phyloP scores from a whole-genome alignment of 768 basidiomycete genomes.

The Guyanaporus albipodus region DNA sequence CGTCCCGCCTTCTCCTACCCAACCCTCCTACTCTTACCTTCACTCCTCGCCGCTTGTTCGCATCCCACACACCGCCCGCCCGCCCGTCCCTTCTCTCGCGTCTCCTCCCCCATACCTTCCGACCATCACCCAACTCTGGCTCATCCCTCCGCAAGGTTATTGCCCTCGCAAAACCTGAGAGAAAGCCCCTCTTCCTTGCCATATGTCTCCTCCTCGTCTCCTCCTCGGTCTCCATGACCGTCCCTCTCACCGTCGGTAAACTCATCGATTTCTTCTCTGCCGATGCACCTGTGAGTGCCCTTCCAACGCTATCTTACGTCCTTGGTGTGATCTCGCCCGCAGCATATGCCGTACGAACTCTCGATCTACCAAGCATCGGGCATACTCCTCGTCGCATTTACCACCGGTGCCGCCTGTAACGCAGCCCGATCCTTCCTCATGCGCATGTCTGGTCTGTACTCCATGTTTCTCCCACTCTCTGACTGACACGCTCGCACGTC shows the following conservation, averaged over 20 bases:
- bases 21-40: no score
- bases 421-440: slow-evolving; percentile 80
- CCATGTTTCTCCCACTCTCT: background rate
- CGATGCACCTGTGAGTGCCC: slow-evolving; percentile 50
- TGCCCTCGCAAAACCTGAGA: slow-evolving; percentile 78
- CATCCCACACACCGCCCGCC: no score
- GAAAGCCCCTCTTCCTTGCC: slow-evolving; percentile 69
- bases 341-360: slow-evolving; percentile 80
- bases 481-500: background rate
- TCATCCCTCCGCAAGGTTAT: slow-evolving; percentile 75
- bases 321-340: background rate
- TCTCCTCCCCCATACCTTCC: slow-evolving; percentile 31
- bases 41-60: no score
- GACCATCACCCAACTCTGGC: slow-evolving; percentile 37
- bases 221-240: slow-evolving; percentile 84
- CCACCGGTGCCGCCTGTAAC: slow-evolving; percentile 83
- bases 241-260: slow-evolving; percentile 90
- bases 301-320: no score
- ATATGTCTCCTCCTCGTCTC: slow-evolving; percentile 82
- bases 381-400: slow-evolving; percentile 70
- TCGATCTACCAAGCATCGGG: slow-evolving; percentile 78
- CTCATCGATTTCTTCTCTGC: slow-evolving; percentile 91
- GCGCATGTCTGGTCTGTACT: slow-evolving; percentile 69
- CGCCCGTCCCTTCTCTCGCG: slow-evolving; percentile 22
- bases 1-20: no score